Evolutionary conservation across 2,329 filamentous ascomycete genomes (phyloP).

Genomic region (Trichophyton rubrum): DNA sequence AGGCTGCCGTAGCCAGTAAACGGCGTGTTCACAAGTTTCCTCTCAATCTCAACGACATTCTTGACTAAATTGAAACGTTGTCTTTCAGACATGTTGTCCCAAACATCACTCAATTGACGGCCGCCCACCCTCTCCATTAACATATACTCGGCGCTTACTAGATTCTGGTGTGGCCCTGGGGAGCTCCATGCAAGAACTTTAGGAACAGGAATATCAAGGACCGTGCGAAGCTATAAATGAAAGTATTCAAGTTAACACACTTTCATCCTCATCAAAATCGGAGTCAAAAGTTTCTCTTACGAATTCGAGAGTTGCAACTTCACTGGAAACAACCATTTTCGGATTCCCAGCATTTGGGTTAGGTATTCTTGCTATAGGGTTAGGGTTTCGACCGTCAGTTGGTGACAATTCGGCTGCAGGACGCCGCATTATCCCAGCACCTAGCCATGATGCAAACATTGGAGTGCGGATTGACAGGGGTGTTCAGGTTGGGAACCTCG

Average conservation of each 20-base stretch:
- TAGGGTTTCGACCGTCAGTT: no score
- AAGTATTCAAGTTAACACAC: not conserved
- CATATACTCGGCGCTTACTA: not conserved
- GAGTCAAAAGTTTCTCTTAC: not conserved
- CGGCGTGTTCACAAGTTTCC: not conserved
- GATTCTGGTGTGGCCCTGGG: not conserved
- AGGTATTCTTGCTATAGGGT: not conserved
- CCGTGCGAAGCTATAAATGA: not conserved
- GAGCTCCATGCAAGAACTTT: not conserved
- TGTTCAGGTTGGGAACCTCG: not conserved
- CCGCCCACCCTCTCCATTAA: not conserved
- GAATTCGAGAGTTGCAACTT: not conserved
- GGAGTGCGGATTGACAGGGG: not conserved
- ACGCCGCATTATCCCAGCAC: no score
- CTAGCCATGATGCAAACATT: not conserved
- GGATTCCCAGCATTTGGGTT: not conserved
- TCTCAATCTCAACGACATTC: not conserved
- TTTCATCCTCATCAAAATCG: not conserved
- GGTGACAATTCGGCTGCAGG: no score
- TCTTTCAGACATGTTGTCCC: not conserved
- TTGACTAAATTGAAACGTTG: not conserved
- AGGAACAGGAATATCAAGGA: not conserved
- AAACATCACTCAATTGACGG: not conserved
- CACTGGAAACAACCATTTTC: not conserved
- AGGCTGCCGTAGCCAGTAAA: not conserved